Base-by-base conservation (phyloP, 371 early-diverging fungal species). In the Chytridium lagenaria region DNA sequence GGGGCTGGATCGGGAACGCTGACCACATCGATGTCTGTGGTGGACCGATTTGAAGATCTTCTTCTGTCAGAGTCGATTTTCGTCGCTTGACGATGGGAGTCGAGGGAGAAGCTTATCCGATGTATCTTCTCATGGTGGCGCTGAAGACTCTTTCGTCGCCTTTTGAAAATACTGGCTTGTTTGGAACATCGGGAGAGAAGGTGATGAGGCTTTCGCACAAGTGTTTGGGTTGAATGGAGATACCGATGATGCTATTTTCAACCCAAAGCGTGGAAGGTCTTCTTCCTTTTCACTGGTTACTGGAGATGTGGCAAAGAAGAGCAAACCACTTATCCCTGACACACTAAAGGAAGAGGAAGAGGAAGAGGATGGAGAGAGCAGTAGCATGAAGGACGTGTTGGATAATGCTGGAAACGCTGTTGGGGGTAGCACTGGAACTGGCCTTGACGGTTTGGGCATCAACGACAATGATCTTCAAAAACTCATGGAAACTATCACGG, bases 11-110 rank as follows among this genome's bases (percentile, higher is more conserved):
- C 19, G 7, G 44, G 44, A 19, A 19, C 44, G 7, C 12, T 7
- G 44, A 44, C 44, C 12, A 19, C n/a, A 7, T 5, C 7, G 34
- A 37, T 61, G 61, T 15, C 36, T 3, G 61, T 61, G 16, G 61
- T 61, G 34, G 61, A 61, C 34, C 31, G 61, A 10, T 34, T 61
- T 7, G 61, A 61, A 34, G 61, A 61, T 37, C 61, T 61, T 7
- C 36, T 61, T 7, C 10, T 34, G 34, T 28, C 61, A 16, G 26
- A 28, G 7, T 7, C 19, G 12, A 7, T 19, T 44, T 7, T 44
- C 44, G n/a, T n/a, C n/a, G n/a, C n/a, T n/a, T n/a, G n/a, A n/a
- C n/a, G n/a, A n/a, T n/a, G n/a, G n/a, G n/a, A n/a, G n/a, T n/a
- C n/a, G n/a, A n/a, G n/a, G n/a, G n/a, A n/a, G n/a, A n/a, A n/a